Evolutionary conservation across 2,329 filamentous ascomycete species (phyloP).

Genomic region (Cladophialophora yegresii): DNA sequence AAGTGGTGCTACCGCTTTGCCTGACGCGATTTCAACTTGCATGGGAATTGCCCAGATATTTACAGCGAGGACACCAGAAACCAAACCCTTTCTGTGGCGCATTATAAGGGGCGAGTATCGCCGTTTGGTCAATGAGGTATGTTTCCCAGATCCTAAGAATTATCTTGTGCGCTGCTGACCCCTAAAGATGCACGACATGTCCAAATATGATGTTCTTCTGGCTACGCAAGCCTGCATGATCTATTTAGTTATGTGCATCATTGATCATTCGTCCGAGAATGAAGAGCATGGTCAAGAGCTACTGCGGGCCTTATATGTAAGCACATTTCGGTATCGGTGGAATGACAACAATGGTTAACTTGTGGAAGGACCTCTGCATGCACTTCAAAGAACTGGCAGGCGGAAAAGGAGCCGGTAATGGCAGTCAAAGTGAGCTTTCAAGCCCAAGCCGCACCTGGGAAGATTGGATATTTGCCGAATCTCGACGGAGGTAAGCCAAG

Average conservation of each 20-base stretch:
- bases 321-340: neutral
- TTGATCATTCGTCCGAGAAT: slow-evolving; percentile 18
- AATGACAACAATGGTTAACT: neutral
- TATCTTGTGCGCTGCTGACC: neutral
- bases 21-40: slow-evolving; percentile 31
- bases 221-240: slow-evolving; percentile 32
- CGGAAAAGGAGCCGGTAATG: neutral
- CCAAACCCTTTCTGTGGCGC: slow-evolving; percentile 26
- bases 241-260: slow-evolving; percentile 33
- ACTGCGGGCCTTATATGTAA: slow-evolving; percentile 4
- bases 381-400: slow-evolving; percentile 1
- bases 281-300: slow-evolving; percentile 18
- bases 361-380: neutral
- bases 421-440: slow-evolving; percentile 15
- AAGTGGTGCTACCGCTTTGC: slow-evolving; percentile 11
- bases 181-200: neutral
- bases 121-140: neutral
- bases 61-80: slow-evolving; percentile 29
- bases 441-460: slow-evolving; percentile 29
- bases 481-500: slow-evolving; percentile 30
- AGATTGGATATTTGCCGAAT: slow-evolving; percentile 37
- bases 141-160: neutral
- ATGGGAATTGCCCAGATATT: slow-evolving; percentile 38
- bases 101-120: neutral
- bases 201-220: slow-evolving; percentile 23